phyloP scores from a whole-genome alignment of 345 rosid species.

The Aurinia saxatilis region DNA sequence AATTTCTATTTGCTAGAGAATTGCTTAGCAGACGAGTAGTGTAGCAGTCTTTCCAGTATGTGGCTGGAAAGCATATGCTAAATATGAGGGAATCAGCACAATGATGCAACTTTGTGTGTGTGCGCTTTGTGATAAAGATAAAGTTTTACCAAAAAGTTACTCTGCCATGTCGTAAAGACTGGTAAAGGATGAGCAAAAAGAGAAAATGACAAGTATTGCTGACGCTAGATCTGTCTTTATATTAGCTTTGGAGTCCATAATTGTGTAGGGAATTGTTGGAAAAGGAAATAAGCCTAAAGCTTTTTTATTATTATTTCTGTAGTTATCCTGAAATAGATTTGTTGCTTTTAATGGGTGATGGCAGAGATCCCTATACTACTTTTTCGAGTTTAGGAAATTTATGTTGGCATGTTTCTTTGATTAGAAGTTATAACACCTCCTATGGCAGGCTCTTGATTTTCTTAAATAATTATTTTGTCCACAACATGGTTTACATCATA shows the following conservation, averaged over 20 bases:
- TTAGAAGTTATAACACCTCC: neutral
- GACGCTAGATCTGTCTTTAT: slow-evolving; percentile 22
- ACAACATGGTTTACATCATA: slow-evolving; percentile 16
- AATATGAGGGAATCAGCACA: slow-evolving; percentile 13
- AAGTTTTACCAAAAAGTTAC: slow-evolving; percentile 21
- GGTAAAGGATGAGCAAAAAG: slow-evolving; percentile 19
- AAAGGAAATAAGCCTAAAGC: slow-evolving; percentile 27
- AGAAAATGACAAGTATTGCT: slow-evolving; percentile 27
- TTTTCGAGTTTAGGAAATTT: neutral
- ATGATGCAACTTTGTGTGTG: slow-evolving; percentile 15
- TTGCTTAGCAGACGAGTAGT: slow-evolving; percentile 4
- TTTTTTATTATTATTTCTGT: slow-evolving; percentile 7
- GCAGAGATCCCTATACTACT: neutral
- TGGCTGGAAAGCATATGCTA: slow-evolving; percentile 26
- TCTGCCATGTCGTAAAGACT: slow-evolving; percentile 26
- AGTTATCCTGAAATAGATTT: slow-evolving; percentile 12
- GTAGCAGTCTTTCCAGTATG: slow-evolving; percentile 9
- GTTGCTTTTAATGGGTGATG: slow-evolving; percentile 16
- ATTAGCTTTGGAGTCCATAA: slow-evolving; percentile 26
- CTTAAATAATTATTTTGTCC: slow-evolving; percentile 2
- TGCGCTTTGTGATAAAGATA: slow-evolving; percentile 28
- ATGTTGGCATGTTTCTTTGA: slow-evolving; percentile 4
- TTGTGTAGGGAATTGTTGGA: slow-evolving; percentile 30
- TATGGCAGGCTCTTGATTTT: neutral
- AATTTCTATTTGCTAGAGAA: neutral